phyloP scores from a whole-genome alignment of 139 green algal genomes.

The Chlorella sp. region DNA sequence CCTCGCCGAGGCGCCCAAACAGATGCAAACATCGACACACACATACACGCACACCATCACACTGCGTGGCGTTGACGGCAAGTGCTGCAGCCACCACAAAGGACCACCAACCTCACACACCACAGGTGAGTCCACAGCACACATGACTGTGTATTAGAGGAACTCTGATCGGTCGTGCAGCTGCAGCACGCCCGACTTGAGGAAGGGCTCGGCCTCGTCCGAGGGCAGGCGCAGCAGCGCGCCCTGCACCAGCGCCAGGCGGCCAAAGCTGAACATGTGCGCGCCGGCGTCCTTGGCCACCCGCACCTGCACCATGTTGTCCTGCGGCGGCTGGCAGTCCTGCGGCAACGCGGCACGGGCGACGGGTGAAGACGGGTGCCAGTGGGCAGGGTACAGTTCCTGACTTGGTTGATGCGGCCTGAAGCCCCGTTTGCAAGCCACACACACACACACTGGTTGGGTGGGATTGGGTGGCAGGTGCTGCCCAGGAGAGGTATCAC shows the following conservation, averaged over 20 bases:
- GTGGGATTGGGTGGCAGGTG: too few relatives aligned
- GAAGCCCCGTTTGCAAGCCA: too few relatives aligned
- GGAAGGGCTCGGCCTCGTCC: slow-evolving; percentile 29
- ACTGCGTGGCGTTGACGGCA: too few relatives aligned
- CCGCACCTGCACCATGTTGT: slow-evolving; percentile 26
- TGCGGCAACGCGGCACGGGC: background rate
- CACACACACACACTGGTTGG: background rate
- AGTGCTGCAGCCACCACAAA: too few relatives aligned
- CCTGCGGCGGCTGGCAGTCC: slow-evolving; percentile 20
- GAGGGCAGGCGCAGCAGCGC: slow-evolving; percentile 9
- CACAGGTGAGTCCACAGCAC: too few relatives aligned
- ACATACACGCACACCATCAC: too few relatives aligned
- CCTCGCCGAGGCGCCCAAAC: too few relatives aligned
- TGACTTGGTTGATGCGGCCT: too few relatives aligned
- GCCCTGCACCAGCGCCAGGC: slow-evolving; percentile 6
- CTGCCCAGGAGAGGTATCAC: too few relatives aligned
- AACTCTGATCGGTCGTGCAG: slow-evolving; percentile 10
- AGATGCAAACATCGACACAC: too few relatives aligned
- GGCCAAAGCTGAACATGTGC: slow-evolving; percentile 24
- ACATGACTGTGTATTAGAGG: too few relatives aligned
- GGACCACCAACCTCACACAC: too few relatives aligned
- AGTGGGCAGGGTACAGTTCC: background rate
- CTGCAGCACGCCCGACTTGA: slow-evolving; percentile 15
- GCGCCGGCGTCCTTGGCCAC: slow-evolving; percentile 21
- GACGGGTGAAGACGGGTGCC: background rate